phyloP scores from a whole-genome alignment of 345 rosid genomes.

The Pistacia integerrima region DNA sequence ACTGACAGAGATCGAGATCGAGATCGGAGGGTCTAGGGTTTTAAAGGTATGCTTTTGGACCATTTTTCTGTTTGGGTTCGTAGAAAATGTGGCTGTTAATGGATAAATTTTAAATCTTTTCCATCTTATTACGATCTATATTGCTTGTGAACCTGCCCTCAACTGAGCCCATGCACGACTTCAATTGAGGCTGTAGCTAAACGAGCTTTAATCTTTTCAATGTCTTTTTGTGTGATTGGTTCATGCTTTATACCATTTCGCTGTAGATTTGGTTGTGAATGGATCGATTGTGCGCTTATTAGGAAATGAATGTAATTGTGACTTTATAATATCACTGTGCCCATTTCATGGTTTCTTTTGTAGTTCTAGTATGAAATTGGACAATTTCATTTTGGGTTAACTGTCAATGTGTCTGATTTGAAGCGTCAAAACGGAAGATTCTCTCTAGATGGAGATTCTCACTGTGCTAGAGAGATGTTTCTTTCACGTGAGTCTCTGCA shows the following conservation, averaged over 20 bases:
- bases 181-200: not conserved
- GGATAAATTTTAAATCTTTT: not conserved
- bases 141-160: not conserved
- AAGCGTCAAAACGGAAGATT: not conserved
- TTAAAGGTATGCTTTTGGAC: conserved; percentile 1
- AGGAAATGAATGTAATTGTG: not conserved
- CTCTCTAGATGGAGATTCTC: not conserved
- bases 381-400: not conserved
- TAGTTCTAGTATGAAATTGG: not conserved
- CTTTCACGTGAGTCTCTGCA: not conserved
- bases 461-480: not conserved
- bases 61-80: not conserved
- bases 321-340: not conserved
- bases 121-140: not conserved
- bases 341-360: not conserved
- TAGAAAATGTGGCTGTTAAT: not conserved
- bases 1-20: not conserved
- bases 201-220: not conserved
- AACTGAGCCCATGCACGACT: not conserved
- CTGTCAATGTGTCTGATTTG: not conserved
- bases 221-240: not conserved
- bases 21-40: conserved; percentile 14
- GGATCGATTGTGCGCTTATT: not conserved
- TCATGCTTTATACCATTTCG: not conserved
- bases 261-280: not conserved